Evolutionary conservation across 176 grass and related monocot genomes (phyloP).

Genomic region (Rhynchospora breviuscula): DNA sequence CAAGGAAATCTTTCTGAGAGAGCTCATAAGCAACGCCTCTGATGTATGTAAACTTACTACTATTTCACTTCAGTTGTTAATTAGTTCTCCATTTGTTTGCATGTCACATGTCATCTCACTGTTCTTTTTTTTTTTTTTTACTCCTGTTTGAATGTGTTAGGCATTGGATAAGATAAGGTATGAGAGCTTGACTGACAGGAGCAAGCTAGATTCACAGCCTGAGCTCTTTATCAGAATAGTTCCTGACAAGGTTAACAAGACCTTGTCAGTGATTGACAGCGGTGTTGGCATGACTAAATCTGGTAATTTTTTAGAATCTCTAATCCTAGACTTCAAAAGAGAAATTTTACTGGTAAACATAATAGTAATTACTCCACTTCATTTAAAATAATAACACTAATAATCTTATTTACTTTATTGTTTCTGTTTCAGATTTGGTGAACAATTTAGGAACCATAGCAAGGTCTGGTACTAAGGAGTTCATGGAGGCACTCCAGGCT

Average conservation of each 20-base stretch:
- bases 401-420: not conserved
- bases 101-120: not conserved
- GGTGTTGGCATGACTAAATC: constrained; percentile 31
- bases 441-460: constrained; percentile 36
- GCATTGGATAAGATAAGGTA: constrained; percentile 36
- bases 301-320: not conserved
- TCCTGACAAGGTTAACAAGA: constrained; percentile 28
- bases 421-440: constrained; percentile 19
- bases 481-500: constrained; percentile 32
- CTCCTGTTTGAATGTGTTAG: not conserved
- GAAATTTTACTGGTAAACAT: not conserved
- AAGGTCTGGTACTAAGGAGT: constrained; percentile 29
- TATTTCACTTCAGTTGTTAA: not conserved
- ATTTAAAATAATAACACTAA: not conserved
- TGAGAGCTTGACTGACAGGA: constrained; percentile 38
- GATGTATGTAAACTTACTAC: constrained; percentile 13
- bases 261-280: constrained; percentile 27
- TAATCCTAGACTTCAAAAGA: not conserved
- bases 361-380: too few relatives aligned
- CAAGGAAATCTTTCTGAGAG: constrained; percentile 35
- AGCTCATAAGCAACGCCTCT: constrained; percentile 32
- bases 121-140: too few relatives aligned
- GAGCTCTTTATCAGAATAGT: constrained; percentile 36
- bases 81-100: not conserved
- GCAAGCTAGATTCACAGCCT: constrained; percentile 29